Evolutionary conservation across 2,329 filamentous ascomycete species (phyloP), one percentile per base, ranked within the genome.

Genomic region (Coniochaeta ligniaria): DNA sequence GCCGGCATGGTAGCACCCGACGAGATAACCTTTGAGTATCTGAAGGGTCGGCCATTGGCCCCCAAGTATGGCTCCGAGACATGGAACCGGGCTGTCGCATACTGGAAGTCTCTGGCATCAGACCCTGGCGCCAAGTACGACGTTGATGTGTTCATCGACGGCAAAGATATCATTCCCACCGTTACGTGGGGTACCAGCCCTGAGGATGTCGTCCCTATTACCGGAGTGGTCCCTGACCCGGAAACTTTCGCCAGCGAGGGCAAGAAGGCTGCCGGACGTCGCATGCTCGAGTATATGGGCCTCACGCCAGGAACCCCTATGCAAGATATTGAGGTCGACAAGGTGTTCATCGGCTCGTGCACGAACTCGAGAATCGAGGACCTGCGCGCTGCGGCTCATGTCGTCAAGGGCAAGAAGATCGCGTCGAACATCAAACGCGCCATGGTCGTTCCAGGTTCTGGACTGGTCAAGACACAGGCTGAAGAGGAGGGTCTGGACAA

Each of bases 341-440:
- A 98, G 81, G 87, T 98, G 66, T 99, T 98, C 74, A 97, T 98
- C 68, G 95, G 95, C 54, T 96, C 92, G 12, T 99, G 95, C 84
- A 99, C 95, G 41, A 99, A 99, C 74, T 91, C 94, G 16, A 87
- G 95, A 70, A 97, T 99, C 65, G 95, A 98, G 77, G 95, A 99
- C 80, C 80, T 99, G 65, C 87, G 94, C 45, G 90, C 90, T 33
- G 95, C 94, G 11, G 92, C 95, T 45, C 83, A 86, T 62, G 85
- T 99, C 43, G 90, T 97, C 63, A 86, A 93, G 73, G 95, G 94
- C 70, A 90, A 86, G 76, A 94, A 92, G 79, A 79, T 96, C 66
- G 94, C 95, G 1, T 71, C 84, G 41, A 98, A 96, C 72, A 84
- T 99, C 72, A 96, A 92, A 83, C 87, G 91, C 60, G 95, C 94